Conservation (phyloP, 768 basidiomycete species). For the Suillus paluster region DNA sequence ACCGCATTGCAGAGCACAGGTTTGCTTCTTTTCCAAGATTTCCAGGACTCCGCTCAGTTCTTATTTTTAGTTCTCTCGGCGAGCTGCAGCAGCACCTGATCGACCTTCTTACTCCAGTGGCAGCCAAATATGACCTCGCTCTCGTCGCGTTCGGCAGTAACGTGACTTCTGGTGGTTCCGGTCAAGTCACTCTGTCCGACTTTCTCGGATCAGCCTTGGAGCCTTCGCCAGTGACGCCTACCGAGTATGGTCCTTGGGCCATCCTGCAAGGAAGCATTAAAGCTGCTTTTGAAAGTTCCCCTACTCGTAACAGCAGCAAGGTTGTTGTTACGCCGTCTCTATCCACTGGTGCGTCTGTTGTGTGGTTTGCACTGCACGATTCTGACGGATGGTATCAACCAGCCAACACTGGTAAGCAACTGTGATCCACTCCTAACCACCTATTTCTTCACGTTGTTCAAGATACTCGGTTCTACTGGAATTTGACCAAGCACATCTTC, state of each 20-base stretch:
- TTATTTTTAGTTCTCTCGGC: slow-evolving; percentile 17
- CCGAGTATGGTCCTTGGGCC: slow-evolving; percentile 21
- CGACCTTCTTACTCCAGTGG: slow-evolving; percentile 45
- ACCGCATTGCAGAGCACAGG: slow-evolving; percentile 68
- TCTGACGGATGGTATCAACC: neutral
- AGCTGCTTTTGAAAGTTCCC: slow-evolving; percentile 36
- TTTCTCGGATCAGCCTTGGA: slow-evolving; percentile 56
- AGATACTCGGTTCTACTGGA: slow-evolving; percentile 26
- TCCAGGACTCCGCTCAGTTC: neutral
- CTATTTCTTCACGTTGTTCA: neutral
- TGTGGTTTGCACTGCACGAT: neutral
- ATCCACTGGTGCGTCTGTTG: slow-evolving; percentile 13
- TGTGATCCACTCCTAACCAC: neutral
- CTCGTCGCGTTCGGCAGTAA: slow-evolving; percentile 57
- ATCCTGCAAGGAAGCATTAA: slow-evolving; percentile 30
- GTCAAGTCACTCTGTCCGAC: slow-evolving; percentile 53
- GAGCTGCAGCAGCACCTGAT: slow-evolving; percentile 23
- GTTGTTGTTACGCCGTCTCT: slow-evolving; percentile 21
- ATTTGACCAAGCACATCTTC: slow-evolving; percentile 51
- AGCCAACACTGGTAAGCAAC: slow-evolving; percentile 23
- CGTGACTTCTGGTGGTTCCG: slow-evolving; percentile 43
- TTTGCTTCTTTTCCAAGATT: slow-evolving; percentile 22
- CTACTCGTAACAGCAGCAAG: slow-evolving; percentile 13
- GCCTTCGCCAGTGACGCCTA: slow-evolving; percentile 64
- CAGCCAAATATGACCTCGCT: slow-evolving; percentile 56